Conservation (phyloP, 768 basidiomycete genomes). For the Tylopilus subfusipes region DNA sequence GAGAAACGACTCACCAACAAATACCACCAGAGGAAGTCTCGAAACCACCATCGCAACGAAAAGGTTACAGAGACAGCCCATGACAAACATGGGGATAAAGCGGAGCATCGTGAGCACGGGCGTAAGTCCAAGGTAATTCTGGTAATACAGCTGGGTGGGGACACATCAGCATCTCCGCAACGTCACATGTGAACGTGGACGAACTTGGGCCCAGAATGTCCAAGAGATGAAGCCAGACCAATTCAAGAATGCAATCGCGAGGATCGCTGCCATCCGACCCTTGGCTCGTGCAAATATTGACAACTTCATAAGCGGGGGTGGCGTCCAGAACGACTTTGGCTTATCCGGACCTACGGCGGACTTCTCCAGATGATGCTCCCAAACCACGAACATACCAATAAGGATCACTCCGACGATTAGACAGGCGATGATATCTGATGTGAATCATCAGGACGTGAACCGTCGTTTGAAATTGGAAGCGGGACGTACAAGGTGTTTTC, state of each 20-base stretch:
- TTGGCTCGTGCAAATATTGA: constrained; percentile 61
- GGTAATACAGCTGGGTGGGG: constrained; percentile 59
- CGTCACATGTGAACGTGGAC: background rate
- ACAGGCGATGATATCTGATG: constrained; percentile 64
- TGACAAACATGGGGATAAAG: constrained; percentile 67
- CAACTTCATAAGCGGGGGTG: constrained; percentile 64
- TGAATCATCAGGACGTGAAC: constrained; percentile 6
- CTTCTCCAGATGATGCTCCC: constrained; percentile 62
- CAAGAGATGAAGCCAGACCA: constrained; percentile 58
- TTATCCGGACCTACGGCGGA: constrained; percentile 8
- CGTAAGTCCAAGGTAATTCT: constrained; percentile 51
- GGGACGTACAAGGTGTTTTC: constrained; percentile 49
- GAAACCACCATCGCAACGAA: constrained; percentile 59
- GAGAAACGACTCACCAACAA: constrained; percentile 46
- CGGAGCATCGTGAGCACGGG: constrained; percentile 64
- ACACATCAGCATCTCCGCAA: background rate
- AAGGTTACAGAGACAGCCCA: constrained; percentile 61
- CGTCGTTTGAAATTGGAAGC: constrained; percentile 14
- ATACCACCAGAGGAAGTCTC: constrained; percentile 50
- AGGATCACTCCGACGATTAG: constrained; percentile 60
- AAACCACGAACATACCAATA: constrained; percentile 53
- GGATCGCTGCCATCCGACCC: constrained; percentile 60
- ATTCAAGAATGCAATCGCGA: constrained; percentile 59
- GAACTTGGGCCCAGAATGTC: constrained; percentile 48
- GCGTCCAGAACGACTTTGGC: constrained; percentile 32